Base-by-base conservation (phyloP, 768 basidiomycete species). In the Leucocoprinus birnbaumii region DNA sequence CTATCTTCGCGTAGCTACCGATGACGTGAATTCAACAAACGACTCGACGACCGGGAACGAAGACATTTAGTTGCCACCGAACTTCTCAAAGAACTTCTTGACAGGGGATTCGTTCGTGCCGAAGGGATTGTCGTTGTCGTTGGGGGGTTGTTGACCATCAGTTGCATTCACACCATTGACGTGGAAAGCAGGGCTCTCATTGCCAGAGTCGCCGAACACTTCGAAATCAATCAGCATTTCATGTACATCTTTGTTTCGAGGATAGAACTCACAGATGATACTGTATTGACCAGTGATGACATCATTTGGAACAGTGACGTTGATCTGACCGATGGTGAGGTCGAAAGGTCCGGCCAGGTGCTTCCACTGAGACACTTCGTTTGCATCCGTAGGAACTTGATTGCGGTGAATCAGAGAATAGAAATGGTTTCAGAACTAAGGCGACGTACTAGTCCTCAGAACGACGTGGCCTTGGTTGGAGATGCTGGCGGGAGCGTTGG, bases 141-240 rank as follows among this genome's bases (percentile, higher is more conserved):
- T 11, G 9, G 44, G 21, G 16, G 45, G 19, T 22, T 34, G 18
- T 13, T 22, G 16, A 22, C 14, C 35, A n/a, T 19, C n/a, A 11
- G 34, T n/a, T 10, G 47, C 47, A 8, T 40, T 46, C 19, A 45
- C 22, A 21, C 57, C 44, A 42, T 53, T 51, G 57, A 78, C 71
- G 18, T 65, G 66, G 66, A 79, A 79, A 13, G 55, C 52, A 7
- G 67, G 66, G 59, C 76, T 77, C 52, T 62, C 62, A 63, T 80
- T 73, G 40, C 77, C 77, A 27, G 79, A 80, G 60, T 79, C 76
- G 18, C 79, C 79, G 53, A 77, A 77, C 48, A 80, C 79, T 79
- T 44, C 9, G 11, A 54, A 14, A 22, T 48, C 46, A 37, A 27
- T 21, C 37, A 34, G n/a, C 16, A n/a, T n/a, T n/a, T n/a, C n/a